These are phyloP conservation scores for Corymbia maculata DNA, from an alignment of 345 rosid species.

Conservation along the genomic window DNA sequence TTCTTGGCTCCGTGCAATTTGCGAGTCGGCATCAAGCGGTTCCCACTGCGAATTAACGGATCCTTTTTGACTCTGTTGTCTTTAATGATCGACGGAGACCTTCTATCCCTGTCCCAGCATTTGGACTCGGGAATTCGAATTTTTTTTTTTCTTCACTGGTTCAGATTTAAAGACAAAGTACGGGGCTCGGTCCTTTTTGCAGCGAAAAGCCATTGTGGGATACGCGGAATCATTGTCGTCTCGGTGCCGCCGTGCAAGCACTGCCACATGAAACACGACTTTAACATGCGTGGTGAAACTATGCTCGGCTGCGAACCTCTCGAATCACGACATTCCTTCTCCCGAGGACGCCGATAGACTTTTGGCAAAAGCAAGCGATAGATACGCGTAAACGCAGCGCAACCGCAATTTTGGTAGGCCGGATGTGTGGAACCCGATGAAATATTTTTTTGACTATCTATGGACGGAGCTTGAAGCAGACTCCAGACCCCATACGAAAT, in stretches of 20 bases:
- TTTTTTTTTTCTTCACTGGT: not conserved
- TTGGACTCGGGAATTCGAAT: not conserved
- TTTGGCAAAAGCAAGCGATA: not conserved
- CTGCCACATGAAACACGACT: not conserved
- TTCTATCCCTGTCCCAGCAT: not conserved
- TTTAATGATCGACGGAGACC: not conserved
- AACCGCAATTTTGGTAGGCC: not conserved
- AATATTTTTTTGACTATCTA: not conserved
- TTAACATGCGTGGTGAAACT: not conserved
- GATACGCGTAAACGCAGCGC: not conserved
- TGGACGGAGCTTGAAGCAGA: not conserved
- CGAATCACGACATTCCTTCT: not conserved
- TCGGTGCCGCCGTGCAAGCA: no score
- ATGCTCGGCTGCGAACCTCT: not conserved
- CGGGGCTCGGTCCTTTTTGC: not conserved
- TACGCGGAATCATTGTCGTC: no score
- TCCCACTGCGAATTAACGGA: not conserved
- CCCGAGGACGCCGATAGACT: not conserved
- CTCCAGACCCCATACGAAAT: not conserved
- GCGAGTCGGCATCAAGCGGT: not conserved
- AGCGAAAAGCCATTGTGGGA: not conserved
- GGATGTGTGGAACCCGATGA: not conserved
- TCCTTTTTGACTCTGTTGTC: not conserved
- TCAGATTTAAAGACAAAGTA: not conserved
- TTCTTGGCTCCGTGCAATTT: not conserved